phyloP scores from a whole-genome alignment of 1,284 basidiomycete genomes.

The Naganishia sp. region DNA sequence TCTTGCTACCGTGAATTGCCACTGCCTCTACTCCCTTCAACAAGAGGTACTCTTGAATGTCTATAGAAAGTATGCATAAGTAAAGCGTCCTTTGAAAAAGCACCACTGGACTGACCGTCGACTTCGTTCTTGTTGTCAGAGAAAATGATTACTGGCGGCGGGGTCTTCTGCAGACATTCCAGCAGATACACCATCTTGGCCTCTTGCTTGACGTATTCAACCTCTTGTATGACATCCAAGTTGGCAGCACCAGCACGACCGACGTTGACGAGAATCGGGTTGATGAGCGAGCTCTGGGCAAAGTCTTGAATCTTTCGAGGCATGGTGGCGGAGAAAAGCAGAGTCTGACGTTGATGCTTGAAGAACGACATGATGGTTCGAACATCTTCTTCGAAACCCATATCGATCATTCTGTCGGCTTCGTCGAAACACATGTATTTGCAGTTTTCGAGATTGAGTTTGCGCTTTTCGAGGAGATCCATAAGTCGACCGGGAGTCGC shows the following conservation, averaged over 20 bases:
- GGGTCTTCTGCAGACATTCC: conserved; percentile 97
- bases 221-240: conserved; percentile 92
- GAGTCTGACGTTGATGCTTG: conserved; percentile 95
- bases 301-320: conserved; percentile 98
- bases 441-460: conserved; percentile 87
- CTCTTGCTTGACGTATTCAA: conserved; percentile 98
- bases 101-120: conserved; percentile 65
- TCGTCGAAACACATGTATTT: conserved; percentile 98
- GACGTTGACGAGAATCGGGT: conserved; percentile 93
- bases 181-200: conserved; percentile 99
- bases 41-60: conserved; percentile 96
- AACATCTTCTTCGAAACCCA: conserved; percentile 98
- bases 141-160: conserved; percentile 97
- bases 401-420: conserved; percentile 98
- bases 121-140: conserved; percentile 99
- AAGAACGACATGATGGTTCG: conserved; percentile 98
- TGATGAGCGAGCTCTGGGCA: conserved; percentile 89
- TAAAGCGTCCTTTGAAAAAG: neutral
- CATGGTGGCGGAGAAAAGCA: conserved; percentile 99
- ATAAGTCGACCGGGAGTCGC: conserved; percentile 61
- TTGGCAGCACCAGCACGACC: conserved; percentile 97
- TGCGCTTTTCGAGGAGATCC: conserved; percentile 76
- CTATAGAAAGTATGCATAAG: conserved; percentile 54
- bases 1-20: conserved; percentile 96
- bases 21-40: conserved; percentile 98